These are phyloP conservation scores for Epicoccum sorghinum DNA, from an alignment of 2,329 filamentous ascomycete genomes.

Conservation along the genomic window DNA sequence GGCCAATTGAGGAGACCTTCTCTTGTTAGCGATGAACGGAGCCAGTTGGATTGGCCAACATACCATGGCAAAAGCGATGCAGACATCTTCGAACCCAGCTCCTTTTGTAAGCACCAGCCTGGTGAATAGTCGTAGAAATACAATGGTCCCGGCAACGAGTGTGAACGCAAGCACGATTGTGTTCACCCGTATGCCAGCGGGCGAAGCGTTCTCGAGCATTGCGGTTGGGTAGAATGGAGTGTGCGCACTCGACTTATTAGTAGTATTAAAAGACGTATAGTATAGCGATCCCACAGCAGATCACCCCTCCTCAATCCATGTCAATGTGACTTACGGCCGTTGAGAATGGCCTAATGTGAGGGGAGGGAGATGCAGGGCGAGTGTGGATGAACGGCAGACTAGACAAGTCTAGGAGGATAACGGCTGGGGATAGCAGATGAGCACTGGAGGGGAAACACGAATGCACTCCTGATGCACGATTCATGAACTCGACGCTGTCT, in stretches of 20 bases:
- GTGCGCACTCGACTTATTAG: slow-evolving; percentile 10
- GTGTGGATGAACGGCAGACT: slow-evolving; percentile 4
- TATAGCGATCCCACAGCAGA: slow-evolving; percentile 15
- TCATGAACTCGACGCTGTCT: slow-evolving; percentile 1
- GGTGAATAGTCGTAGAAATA: slow-evolving; percentile 42
- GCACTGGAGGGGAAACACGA: slow-evolving; percentile 4
- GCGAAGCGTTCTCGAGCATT: slow-evolving; percentile 27
- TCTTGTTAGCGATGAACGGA: slow-evolving; percentile 9
- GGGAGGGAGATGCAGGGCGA: slow-evolving; percentile 7
- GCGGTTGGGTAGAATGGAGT: slow-evolving; percentile 3
- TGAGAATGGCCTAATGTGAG: slow-evolving; percentile 3
- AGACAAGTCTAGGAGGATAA: slow-evolving; percentile 10
- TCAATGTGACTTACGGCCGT: neutral
- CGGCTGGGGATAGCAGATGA: slow-evolving; percentile 1
- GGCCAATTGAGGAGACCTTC: slow-evolving; percentile 34
- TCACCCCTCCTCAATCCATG: slow-evolving; percentile 17
- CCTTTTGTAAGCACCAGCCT: slow-evolving; percentile 31
- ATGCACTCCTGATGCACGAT: slow-evolving; percentile 12
- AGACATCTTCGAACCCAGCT: slow-evolving; percentile 38
- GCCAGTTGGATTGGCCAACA: neutral
- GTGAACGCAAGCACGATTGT: slow-evolving; percentile 41
- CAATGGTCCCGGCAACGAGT: slow-evolving; percentile 35
- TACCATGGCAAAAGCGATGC: slow-evolving; percentile 42
- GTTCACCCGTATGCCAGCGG: slow-evolving; percentile 40
- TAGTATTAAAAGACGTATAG: slow-evolving; percentile 2